Evolutionary conservation across 768 basidiomycete species (phyloP), one percentile per base, ranked within the genome.

Genomic region (Lactifluus echinatus): DNA sequence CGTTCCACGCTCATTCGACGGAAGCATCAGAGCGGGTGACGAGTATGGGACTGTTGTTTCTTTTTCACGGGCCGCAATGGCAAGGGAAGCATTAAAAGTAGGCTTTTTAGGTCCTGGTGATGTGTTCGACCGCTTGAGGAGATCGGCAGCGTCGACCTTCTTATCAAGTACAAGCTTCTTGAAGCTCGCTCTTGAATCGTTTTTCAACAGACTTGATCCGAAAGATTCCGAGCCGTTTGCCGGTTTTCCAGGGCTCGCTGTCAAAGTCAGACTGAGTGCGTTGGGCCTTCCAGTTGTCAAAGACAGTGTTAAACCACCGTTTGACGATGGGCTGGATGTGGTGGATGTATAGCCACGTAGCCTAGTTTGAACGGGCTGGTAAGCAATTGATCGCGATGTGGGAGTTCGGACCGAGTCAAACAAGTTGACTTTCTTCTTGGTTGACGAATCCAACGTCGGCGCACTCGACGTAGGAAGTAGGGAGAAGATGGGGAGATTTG

Each of bases 131-230:
- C 66, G 67, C 54, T 60, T 63, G 65, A 90, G 85, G 50, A 91
- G 65, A 60, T 91, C 86, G 24, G 79, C 72, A 26, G 88, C 78
- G 50, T 89, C 86, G 15, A 89, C 75, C 67, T 85, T 91, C 71
- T 89, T 93, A 66, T 93, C 88, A 60, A 96, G 68, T 36, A 93
- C 84, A 56, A 97, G 78, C 67, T 95, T 95, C 76, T 97, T 97
- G 56, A 95, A 90, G 67, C 91, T 95, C 56, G 86, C 82, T 53
- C 85, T 76, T 57, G 72, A 76, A 42, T 81, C 87, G 64, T 79
- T 85, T 6, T 88, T 87, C 48, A 89, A 69, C 4, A 82, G 75
- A 61, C 81, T 84, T 10, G 79, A 72, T 54, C 79, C 80, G 64
- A 89, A 81, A 0, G 77, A 74, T 59, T 92, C 89, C 4, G 87